phyloP scores from a whole-genome alignment of 805 yeast species.

The Ogataea degrootiae region DNA sequence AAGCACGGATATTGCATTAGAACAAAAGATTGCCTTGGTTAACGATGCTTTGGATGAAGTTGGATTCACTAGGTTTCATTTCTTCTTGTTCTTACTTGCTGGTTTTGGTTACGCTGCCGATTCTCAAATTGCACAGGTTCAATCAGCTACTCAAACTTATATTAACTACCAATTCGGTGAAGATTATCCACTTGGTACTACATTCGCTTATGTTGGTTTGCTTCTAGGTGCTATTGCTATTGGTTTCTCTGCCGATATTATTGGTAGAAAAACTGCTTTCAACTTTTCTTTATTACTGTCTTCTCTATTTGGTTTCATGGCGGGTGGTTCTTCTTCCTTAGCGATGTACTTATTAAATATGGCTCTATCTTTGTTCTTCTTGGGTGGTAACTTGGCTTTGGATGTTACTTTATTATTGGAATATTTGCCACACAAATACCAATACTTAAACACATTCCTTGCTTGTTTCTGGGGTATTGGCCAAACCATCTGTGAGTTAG shows the following conservation, averaged over 20 bases:
- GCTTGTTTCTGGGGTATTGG: conserved; percentile 57
- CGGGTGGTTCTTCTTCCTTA: conserved; percentile 43
- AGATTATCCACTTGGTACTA: conserved; percentile 35
- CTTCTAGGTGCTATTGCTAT: conserved; percentile 47
- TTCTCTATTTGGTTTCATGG: conserved; percentile 41
- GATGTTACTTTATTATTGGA: conserved; percentile 47
- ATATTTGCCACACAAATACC: conserved; percentile 42
- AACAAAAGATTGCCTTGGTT: conserved; percentile 33
- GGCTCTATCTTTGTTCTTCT: conserved; percentile 35
- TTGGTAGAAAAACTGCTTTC: conserved; percentile 48
- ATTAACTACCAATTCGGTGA: conserved; percentile 38
- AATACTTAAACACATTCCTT: conserved; percentile 45
- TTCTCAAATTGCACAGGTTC: conserved; percentile 39
- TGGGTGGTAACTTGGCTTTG: conserved; percentile 51
- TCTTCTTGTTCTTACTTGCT: conserved; percentile 39
- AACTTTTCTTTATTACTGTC: conserved; percentile 41
- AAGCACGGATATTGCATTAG: conserved; percentile 2
- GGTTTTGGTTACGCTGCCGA: conserved; percentile 50
- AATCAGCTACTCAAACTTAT: conserved; percentile 37
- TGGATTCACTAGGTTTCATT: conserved; percentile 49
- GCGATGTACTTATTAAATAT: conserved; percentile 43
- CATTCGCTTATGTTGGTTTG: conserved; percentile 42
- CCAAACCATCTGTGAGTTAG: conserved; percentile 41
- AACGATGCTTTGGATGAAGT: conserved; percentile 49
- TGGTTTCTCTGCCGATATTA: conserved; percentile 49